These are phyloP conservation scores for Lachancea nothofagi DNA, from an alignment of 805 yeast species.

Conservation along the genomic window DNA sequence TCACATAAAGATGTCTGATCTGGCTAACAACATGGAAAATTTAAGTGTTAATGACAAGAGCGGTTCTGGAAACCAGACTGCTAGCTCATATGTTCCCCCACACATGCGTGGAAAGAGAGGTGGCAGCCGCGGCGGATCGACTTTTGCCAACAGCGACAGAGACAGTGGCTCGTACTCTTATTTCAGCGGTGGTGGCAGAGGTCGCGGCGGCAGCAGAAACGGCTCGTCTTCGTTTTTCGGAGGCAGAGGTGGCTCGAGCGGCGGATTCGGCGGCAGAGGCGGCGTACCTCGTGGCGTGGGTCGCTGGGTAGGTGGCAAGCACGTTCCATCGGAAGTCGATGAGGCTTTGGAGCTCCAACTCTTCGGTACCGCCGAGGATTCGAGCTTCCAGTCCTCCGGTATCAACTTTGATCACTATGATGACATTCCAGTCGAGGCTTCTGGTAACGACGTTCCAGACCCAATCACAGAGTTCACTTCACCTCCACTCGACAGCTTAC, in stretches of 20 bases:
- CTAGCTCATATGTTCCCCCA: conserved; percentile 42
- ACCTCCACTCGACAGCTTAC: conserved; percentile 84
- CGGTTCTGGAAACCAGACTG: conserved; percentile 8
- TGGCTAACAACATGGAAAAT: conserved; percentile 52
- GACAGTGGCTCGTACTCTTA: conserved; percentile 9
- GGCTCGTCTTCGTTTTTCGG: conserved; percentile 33
- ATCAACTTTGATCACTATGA: conserved; percentile 98
- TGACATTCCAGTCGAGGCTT: conserved; percentile 96
- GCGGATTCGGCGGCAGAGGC: conserved; percentile 33
- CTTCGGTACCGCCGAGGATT: conserved; percentile 68
- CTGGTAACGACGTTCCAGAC: conserved; percentile 93
- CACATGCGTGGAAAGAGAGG: conserved; percentile 36
- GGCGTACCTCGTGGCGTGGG: conserved; percentile 47
- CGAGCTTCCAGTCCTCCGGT: conserved; percentile 84
- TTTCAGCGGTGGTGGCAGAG: conserved; percentile 17
- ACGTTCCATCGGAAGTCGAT: conserved; percentile 72
- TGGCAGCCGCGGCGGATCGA: conserved; percentile 11
- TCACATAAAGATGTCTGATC: conserved; percentile 47
- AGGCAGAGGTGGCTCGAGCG: conserved; percentile 33
- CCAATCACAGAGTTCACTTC: conserved; percentile 80
- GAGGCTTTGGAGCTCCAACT: conserved; percentile 68
- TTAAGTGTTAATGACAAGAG: conserved; percentile 41
- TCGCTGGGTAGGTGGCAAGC: conserved; percentile 80
- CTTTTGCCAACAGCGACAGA: conserved; percentile 7
- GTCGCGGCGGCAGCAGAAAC: conserved; percentile 25